Conservation (phyloP, 306 rosid genomes). For the Acacia crassicarpa region DNA sequence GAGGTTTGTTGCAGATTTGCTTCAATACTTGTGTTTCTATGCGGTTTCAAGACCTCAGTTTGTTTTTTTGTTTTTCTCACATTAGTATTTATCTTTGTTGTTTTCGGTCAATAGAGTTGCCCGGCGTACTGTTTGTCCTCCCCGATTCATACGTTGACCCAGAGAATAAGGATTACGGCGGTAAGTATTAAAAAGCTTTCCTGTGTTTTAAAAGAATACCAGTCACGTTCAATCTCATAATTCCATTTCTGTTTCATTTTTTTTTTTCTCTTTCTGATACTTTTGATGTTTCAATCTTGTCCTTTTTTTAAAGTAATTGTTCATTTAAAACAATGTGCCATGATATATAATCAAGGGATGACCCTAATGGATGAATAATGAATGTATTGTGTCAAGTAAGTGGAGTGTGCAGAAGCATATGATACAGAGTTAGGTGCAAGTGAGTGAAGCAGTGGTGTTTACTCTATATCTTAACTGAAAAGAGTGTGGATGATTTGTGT, state of each 20-base stretch:
- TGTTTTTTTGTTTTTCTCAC: not conserved
- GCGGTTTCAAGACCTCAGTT: not conserved
- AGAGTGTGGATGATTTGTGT: not conserved
- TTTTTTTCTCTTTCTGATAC: not conserved
- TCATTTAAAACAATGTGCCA: not conserved
- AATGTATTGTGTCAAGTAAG: not conserved
- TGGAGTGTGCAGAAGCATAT: not conserved
- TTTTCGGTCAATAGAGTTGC: slow-evolving; percentile 54
- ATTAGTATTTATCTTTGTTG: not conserved
- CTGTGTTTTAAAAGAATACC: not conserved
- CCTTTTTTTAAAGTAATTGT: not conserved
- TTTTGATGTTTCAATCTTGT: not conserved
- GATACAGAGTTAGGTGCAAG: not conserved
- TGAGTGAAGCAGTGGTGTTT: not conserved
- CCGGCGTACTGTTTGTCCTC: slow-evolving; percentile 71
- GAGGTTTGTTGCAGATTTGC: slow-evolving; percentile 46
- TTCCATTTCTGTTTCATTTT: no score
- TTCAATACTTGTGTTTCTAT: not conserved
- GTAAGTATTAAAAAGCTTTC: slow-evolving; percentile 40
- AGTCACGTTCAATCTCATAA: slow-evolving; percentile 1
- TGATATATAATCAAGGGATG: no score
- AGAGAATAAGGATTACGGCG: slow-evolving; percentile 68
- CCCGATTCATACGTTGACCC: slow-evolving; percentile 78
- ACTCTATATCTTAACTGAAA: not conserved
- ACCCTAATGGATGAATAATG: not conserved